Base-by-base conservation (phyloP, 352 stramenopile species). In the Blastocystis sp. region DNA sequence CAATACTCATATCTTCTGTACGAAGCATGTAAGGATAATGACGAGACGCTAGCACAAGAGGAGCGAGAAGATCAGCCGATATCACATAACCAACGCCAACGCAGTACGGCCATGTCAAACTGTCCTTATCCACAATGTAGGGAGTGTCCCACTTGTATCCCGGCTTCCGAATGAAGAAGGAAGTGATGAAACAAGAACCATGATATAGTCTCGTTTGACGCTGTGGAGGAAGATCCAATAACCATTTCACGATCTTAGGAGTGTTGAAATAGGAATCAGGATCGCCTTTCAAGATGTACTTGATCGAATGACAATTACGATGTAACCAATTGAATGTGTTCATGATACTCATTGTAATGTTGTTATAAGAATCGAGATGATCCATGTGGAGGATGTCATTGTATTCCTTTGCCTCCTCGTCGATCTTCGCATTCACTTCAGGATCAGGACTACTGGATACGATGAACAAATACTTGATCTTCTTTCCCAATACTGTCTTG, bases 1-100 rank as follows among this genome's bases (percentile, higher is more conserved):
- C 69, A 39, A 80, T 80, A 80, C 69, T 80, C 69, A 80, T 80
- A 80, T 80, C 69, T 33, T 80, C 69, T 33, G 69, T 80, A 62
- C 69, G 69, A n/a, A 80, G 50, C 69, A 80, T 80, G 37, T 80
- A 80, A 21, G 69, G 69, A 80, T 80, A 80, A 62, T 80, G 69
- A 41, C 69, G 69, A 60, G 69, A 80, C 29, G 69, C 69, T 51
- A 80, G 45, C 16, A 80, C 69, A 10, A 77, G 26, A 37, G 66
- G 66, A 77, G 66, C 66, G 50, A 77, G 66, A n/a, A 77, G 66
- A 77, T 80, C 69, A 13, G 69, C 37, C 13, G 69, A 80, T 41
- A 80, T 80, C 39, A 80, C 69, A 61, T 80, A 80, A 29, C 69
- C 69, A 1, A 80, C 69, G 6, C 69, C 69, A 41, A 80, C 69